Evolutionary conservation across 176 grass and related monocot species (phyloP).

Genomic region (sorghum (Sorghum bicolor)): DNA sequence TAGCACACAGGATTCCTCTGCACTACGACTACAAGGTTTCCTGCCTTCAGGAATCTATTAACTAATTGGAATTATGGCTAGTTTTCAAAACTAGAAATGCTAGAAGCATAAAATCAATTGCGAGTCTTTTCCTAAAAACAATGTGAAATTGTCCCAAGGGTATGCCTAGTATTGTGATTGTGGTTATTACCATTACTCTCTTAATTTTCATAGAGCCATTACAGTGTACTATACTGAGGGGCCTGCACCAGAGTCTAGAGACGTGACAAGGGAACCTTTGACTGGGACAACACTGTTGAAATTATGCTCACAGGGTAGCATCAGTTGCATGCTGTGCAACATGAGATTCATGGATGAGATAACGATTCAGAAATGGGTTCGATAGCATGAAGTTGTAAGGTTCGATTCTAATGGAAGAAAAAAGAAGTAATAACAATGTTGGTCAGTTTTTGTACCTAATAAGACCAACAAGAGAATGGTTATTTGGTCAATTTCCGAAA

Average conservation of each 20-base stretch:
- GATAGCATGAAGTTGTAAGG: neutral
- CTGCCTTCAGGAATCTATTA: neutral
- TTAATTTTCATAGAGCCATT: neutral
- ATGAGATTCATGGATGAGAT: neutral
- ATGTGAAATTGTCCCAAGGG: neutral
- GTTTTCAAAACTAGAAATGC: neutral
- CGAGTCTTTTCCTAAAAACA: neutral
- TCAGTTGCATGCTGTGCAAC: neutral
- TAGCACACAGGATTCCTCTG: neutral
- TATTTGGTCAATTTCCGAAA: neutral
- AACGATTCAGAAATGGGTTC: neutral
- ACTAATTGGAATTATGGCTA: neutral
- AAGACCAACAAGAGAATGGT: neutral
- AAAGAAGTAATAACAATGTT: neutral
- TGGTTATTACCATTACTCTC: neutral
- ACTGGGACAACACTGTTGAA: neutral
- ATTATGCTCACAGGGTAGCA: neutral
- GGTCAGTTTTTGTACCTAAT: neutral
- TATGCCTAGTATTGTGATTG: neutral
- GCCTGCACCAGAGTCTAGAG: neutral
- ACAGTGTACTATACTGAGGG: neutral
- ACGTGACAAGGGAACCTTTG: neutral
- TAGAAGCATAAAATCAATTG: neutral
- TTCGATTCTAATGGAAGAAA: neutral
- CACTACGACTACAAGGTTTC: neutral